These are phyloP conservation scores for Tulasnella calospora DNA, from an alignment of 768 basidiomycete genomes.

Conservation along the genomic window DNA sequence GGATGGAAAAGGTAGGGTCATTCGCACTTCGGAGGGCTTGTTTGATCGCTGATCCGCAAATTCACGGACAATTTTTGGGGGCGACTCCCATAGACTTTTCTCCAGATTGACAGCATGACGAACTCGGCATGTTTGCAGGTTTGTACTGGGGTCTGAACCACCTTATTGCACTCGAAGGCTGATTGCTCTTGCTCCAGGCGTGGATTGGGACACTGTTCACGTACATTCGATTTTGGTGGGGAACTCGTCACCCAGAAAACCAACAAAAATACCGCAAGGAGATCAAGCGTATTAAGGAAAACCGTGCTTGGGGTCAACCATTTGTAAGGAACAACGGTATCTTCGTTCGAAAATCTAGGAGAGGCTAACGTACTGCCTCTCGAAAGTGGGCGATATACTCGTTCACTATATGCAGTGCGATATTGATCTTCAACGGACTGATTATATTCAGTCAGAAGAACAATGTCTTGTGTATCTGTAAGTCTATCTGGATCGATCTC, in stretches of 20 bases:
- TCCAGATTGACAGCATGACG: slow-evolving; percentile 21
- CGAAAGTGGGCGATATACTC: no score
- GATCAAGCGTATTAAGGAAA: neutral
- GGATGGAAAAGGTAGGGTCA: neutral
- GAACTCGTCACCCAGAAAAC: neutral
- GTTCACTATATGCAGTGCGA: no score
- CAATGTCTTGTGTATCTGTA: slow-evolving; percentile 2
- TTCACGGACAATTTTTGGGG: no score
- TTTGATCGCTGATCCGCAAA: no score
- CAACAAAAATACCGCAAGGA: neutral
- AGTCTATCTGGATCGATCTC: neutral
- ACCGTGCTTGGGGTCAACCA: slow-evolving; percentile 19
- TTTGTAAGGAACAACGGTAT: neutral
- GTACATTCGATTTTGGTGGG: neutral
- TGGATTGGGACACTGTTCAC: slow-evolving; percentile 25
- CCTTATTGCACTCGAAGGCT: no score
- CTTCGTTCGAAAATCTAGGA: no score
- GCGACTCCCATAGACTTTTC: neutral
- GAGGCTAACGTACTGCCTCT: neutral
- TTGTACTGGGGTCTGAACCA: neutral
- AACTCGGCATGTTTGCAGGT: slow-evolving; percentile 4
- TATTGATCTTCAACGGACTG: no score
- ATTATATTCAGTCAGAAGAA: neutral
- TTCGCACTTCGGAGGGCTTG: no score
- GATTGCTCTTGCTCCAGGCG: slow-evolving; percentile 15